Percentiles rank a stretch among this genome's conserved stretches.
These are phyloP conservation scores for Xylariaceae sp. DNA, from an alignment of 2,329 filamentous ascomycete species.

Conservation along the genomic window DNA sequence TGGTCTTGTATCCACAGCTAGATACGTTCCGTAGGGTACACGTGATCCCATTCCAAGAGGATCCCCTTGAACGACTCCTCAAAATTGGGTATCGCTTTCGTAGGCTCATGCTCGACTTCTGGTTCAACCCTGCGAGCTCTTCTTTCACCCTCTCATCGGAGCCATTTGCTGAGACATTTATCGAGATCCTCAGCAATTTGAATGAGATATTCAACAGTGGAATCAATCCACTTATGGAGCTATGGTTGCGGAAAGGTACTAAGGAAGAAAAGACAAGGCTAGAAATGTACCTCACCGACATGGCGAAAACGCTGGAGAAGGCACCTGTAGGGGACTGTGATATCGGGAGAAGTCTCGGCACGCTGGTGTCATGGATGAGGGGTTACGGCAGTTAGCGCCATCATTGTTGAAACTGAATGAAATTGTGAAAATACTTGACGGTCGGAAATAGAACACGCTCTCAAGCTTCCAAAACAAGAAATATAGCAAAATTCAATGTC, in stretches of 20 bases:
- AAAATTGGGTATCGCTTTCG: neutral
- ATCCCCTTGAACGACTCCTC: neutral
- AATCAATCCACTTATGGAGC: neutral
- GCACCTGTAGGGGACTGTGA: too few species aligned
- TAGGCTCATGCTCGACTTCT: neutral
- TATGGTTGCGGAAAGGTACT: neutral
- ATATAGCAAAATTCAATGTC: too few species aligned
- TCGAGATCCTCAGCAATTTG: neutral
- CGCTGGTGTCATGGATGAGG: too few species aligned
- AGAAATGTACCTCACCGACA: too few species aligned
- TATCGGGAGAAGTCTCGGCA: too few species aligned
- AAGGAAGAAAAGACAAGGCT: too few species aligned
- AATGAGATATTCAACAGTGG: neutral
- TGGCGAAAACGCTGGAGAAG: too few species aligned
- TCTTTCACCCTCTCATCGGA: neutral
- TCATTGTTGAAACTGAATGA: too few species aligned
- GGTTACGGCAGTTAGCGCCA: too few species aligned
- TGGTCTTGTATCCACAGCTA: neutral
- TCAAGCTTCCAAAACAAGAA: too few species aligned
- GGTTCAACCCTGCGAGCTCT: neutral
- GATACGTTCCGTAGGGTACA: neutral
- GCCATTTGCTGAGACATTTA: neutral
- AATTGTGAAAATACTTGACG: too few species aligned
- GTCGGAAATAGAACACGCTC: too few species aligned
- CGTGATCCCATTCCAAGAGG: neutral